These are phyloP conservation scores for Suillus brevipes DNA, from an alignment of 768 basidiomycete genomes.

Conservation along the genomic window DNA sequence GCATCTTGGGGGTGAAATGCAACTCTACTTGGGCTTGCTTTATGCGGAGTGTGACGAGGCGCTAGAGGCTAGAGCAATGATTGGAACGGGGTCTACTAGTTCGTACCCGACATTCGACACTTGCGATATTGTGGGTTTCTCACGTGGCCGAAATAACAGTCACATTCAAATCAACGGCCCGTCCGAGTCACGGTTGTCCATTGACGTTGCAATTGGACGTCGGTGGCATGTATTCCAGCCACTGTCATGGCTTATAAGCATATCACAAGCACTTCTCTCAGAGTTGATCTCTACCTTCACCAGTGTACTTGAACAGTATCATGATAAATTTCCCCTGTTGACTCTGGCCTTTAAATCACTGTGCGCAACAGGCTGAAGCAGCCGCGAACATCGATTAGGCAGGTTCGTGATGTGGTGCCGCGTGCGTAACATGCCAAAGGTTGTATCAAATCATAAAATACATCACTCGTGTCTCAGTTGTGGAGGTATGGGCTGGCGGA, in stretches of 20 bases:
- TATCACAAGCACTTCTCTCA: too few relatives aligned
- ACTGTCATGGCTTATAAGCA: too few relatives aligned
- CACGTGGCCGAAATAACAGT: background rate
- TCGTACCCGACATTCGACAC: background rate
- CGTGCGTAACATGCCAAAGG: too few relatives aligned
- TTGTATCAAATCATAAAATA: too few relatives aligned
- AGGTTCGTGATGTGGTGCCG: too few relatives aligned
- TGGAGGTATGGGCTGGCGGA: too few relatives aligned
- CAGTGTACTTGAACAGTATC: background rate
- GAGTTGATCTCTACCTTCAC: background rate
- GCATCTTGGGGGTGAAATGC: background rate
- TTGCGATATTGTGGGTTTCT: background rate
- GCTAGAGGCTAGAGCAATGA: background rate
- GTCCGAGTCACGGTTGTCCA: background rate
- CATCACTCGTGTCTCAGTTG: too few relatives aligned
- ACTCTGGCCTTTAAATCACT: too few relatives aligned
- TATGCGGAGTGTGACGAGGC: background rate
- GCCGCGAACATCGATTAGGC: too few relatives aligned
- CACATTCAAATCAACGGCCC: background rate
- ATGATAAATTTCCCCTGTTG: background rate
- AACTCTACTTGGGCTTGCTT: background rate
- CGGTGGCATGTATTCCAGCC: too few relatives aligned
- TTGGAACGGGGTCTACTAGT: background rate
- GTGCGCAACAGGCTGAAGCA: too few relatives aligned
- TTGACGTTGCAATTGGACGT: too few relatives aligned